Percentiles rank a stretch among this genome's conserved stretches.
phyloP scores from a whole-genome alignment of 352 stramenopile species.

The Phytophthora macrochlamydospora region DNA sequence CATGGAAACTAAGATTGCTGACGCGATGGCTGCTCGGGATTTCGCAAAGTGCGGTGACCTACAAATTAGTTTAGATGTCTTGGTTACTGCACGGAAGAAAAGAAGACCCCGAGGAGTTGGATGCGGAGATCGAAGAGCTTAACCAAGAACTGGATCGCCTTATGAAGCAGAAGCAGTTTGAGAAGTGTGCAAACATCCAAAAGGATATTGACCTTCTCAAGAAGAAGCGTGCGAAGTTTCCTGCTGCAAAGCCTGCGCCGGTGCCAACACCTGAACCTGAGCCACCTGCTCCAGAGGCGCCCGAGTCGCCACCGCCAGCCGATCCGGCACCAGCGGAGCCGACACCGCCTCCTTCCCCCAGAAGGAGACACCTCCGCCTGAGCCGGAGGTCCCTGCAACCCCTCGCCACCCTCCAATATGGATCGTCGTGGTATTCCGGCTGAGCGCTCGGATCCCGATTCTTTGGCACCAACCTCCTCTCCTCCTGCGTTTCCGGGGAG shows the following conservation, averaged over 20 bases:
- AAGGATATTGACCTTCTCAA: slow-evolving; percentile 85
- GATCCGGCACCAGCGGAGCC: slow-evolving; percentile 31
- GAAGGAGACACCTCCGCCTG: slow-evolving; percentile 15
- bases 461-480: slow-evolving; percentile 46
- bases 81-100: slow-evolving; percentile 80
- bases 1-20: slow-evolving; percentile 70
- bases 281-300: slow-evolving; percentile 36
- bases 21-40: slow-evolving; percentile 78
- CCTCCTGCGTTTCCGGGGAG: slow-evolving; percentile 54
- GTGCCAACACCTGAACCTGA: slow-evolving; percentile 37
- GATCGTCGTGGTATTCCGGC: slow-evolving; percentile 31
- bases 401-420: slow-evolving; percentile 35
- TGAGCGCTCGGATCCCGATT: slow-evolving; percentile 12
- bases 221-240: slow-evolving; percentile 67
- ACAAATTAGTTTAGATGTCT: slow-evolving; percentile 68
- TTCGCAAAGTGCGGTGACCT: slow-evolving; percentile 82
- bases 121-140: slow-evolving; percentile 76
- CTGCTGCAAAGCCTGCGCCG: slow-evolving; percentile 29
- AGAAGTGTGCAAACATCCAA: slow-evolving; percentile 87
- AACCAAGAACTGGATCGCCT: slow-evolving; percentile 65
- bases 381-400: slow-evolving; percentile 17
- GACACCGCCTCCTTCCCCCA: slow-evolving; percentile 24
- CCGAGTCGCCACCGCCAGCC: slow-evolving; percentile 29
- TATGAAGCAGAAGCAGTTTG: slow-evolving; percentile 87
- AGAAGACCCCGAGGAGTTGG: slow-evolving; percentile 87